Evolutionary conservation across 345 rosid species (phyloP).

Genomic region (Citrus maxima): DNA sequence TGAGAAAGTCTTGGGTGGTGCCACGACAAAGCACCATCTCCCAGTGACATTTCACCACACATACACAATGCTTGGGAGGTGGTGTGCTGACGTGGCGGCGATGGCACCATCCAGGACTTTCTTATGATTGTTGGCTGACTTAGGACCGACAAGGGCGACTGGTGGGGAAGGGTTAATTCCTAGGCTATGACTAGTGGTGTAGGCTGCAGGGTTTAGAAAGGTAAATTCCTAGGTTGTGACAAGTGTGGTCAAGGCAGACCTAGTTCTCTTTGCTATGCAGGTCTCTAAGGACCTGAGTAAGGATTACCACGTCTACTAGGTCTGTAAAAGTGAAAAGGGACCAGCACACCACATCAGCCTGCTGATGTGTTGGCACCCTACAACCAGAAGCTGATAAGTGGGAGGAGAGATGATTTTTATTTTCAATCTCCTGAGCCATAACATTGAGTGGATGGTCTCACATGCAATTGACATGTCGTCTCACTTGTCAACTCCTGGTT

Average conservation of each 20-base stretch:
- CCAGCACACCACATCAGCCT: background rate
- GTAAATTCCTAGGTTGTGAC: background rate
- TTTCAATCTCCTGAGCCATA: too few species aligned
- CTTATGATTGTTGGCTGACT: background rate
- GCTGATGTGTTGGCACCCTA: too few species aligned
- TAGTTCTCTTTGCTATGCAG: background rate
- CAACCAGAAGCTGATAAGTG: background rate
- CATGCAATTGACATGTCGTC: background rate
- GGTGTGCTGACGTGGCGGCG: background rate
- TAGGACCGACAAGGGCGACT: background rate
- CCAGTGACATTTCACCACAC: background rate
- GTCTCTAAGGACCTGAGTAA: background rate
- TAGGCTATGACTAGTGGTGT: background rate
- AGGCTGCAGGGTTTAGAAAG: background rate
- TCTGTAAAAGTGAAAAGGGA: background rate
- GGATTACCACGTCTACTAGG: background rate
- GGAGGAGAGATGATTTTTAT: background rate
- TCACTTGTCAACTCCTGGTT: background rate
- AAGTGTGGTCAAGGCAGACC: background rate
- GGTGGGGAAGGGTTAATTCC: background rate
- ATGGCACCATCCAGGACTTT: background rate
- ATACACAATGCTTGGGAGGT: background rate
- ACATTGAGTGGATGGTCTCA: background rate
- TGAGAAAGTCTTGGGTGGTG: background rate
- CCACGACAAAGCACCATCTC: background rate